A percentile compares a stretch with the other conserved stretches of the same genome.
These are phyloP conservation scores for Lippia alba DNA, from an alignment of 305 asterid species.

Conservation along the genomic window DNA sequence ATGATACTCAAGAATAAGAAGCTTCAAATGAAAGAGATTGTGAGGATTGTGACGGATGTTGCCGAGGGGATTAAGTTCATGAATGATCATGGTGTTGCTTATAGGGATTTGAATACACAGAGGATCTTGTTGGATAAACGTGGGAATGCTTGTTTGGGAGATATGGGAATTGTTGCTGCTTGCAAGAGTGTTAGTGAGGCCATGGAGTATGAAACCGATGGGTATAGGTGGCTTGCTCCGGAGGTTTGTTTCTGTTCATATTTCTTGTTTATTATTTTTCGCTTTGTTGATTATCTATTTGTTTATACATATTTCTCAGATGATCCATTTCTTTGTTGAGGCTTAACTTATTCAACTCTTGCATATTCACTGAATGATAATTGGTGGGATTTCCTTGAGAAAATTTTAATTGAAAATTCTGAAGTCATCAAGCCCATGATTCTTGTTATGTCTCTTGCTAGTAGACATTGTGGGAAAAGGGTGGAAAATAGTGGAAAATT, in stretches of 20 bases:
- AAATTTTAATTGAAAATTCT: no score
- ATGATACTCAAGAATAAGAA: conserved; percentile 73
- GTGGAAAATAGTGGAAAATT: not conserved
- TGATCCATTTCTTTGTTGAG: conserved; percentile 23
- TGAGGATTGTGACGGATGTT: conserved; percentile 73
- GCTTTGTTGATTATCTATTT: conserved; percentile 5
- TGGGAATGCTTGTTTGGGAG: conserved; percentile 91
- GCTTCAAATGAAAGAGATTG: conserved; percentile 68
- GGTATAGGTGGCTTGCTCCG: conserved; percentile 98
- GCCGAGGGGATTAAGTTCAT: conserved; percentile 89
- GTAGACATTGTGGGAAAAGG: not conserved
- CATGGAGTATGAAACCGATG: conserved; percentile 97
- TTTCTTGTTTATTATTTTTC: conserved; percentile 3
- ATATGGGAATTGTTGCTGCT: conserved; percentile 88
- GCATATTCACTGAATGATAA: conserved; percentile 6
- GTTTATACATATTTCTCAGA: conserved; percentile 17
- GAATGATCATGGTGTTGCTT: conserved; percentile 88
- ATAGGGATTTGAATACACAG: conserved; percentile 85
- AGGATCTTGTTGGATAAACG: conserved; percentile 81
- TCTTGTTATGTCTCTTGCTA: not conserved
- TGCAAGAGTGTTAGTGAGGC: conserved; percentile 86
- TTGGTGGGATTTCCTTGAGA: conserved; percentile 5
- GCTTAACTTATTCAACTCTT: conserved; percentile 7
- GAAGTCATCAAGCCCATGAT: not conserved
- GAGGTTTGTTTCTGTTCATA: conserved; percentile 63